phyloP scores from a whole-genome alignment of 2,329 filamentous ascomycete species.

The Pseudocercospora pini-densiflorae region DNA sequence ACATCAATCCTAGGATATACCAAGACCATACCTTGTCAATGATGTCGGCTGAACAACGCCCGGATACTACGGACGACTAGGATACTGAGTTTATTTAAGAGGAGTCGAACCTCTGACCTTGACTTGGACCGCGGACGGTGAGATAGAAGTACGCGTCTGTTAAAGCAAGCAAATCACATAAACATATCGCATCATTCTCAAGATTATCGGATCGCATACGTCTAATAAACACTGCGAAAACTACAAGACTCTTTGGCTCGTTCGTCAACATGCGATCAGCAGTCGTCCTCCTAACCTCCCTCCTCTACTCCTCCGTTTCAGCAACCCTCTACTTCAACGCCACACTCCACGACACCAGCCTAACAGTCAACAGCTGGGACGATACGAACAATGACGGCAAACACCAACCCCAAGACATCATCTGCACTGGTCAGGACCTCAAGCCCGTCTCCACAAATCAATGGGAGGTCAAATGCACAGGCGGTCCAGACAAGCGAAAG shows the following conservation, averaged over 20 bases:
- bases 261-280: not conserved
- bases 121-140: not conserved
- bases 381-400: conserved; percentile 27
- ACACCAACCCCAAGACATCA: conserved; percentile 24
- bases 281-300: not conserved
- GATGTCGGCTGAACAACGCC: not conserved
- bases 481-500: conserved; percentile 17
- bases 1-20: not conserved
- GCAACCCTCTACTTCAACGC: conserved; percentile 26
- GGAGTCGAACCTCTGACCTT: not conserved
- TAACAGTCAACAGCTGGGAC: conserved; percentile 28
- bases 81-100: conserved; percentile 6
- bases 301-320: conserved; percentile 4
- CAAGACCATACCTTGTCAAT: conserved; percentile 2
- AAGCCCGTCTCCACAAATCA: conserved; percentile 9
- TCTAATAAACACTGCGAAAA: not conserved
- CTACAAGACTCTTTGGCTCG: not conserved
- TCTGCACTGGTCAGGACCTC: conserved; percentile 20
- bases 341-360: conserved; percentile 21
- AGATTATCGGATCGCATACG: not conserved
- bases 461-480: conserved; percentile 23
- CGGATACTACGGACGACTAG: not conserved
- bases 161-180: not conserved
- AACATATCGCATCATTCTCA: not conserved
- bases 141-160: not conserved